Evolutionary conservation across 805 yeast species (phyloP).

Genomic region (Cyberlindnera maritima): DNA sequence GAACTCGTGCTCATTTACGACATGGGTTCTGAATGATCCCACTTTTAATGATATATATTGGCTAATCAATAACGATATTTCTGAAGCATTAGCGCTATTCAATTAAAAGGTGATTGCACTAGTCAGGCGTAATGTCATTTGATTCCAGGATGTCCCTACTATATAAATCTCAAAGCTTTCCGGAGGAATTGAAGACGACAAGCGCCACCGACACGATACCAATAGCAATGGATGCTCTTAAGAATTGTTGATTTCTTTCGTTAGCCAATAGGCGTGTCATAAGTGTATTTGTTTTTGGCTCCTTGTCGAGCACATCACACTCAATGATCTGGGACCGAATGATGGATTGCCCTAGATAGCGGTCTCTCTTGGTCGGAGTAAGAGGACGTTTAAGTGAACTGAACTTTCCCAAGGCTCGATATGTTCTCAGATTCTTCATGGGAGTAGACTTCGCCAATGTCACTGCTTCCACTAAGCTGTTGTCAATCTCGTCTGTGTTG

Average conservation of each 20-base stretch:
- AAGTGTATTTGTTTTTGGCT: background rate
- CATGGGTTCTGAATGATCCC: slow-evolving; percentile 49
- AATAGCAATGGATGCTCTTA: slow-evolving; percentile 7
- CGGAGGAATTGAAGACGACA: background rate
- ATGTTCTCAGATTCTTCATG: slow-evolving; percentile 4
- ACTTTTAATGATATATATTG: too few species aligned
- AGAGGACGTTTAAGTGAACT: slow-evolving; percentile 24
- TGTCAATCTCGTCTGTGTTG: slow-evolving; percentile 24
- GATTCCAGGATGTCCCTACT: too few species aligned
- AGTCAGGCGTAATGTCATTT: too few species aligned
- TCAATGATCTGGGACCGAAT: slow-evolving; percentile 1
- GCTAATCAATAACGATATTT: too few species aligned
- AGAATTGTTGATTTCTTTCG: slow-evolving; percentile 4
- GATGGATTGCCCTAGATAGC: background rate
- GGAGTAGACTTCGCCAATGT: slow-evolving; percentile 1
- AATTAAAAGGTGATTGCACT: too few species aligned
- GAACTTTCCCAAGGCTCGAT: slow-evolving; percentile 16
- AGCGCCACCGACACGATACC: background rate
- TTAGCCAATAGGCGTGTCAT: background rate
- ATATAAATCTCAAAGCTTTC: background rate
- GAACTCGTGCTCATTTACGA: slow-evolving; percentile 84
- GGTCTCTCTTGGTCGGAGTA: background rate
- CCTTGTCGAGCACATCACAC: background rate
- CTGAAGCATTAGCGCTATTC: too few species aligned
- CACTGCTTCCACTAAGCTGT: background rate